phyloP scores from a whole-genome alignment of 106 monocot species.

The Platanthera guangdongensis region DNA sequence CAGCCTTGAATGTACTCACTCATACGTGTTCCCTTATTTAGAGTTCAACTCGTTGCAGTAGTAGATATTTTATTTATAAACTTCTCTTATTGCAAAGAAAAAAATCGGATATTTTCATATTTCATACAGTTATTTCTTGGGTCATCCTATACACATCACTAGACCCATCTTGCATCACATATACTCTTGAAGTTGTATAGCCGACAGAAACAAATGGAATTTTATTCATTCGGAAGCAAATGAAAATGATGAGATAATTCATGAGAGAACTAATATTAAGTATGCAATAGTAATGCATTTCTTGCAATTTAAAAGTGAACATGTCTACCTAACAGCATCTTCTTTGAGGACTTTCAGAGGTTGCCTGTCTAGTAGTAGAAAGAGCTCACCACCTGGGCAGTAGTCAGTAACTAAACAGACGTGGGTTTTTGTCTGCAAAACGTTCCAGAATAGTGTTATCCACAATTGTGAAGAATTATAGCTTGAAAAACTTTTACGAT shows the following conservation, averaged over 20 bases:
- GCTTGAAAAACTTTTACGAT: too few species aligned
- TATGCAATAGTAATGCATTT: not conserved
- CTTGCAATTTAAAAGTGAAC: slow-evolving; percentile 7
- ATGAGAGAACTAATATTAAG: not conserved
- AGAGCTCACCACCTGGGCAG: slow-evolving; percentile 91
- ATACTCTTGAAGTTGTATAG: not conserved
- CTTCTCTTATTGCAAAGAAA: too few species aligned
- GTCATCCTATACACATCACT: too few species aligned
- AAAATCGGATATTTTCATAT: too few species aligned
- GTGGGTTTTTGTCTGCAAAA: slow-evolving; percentile 91
- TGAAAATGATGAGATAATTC: slow-evolving; percentile 2
- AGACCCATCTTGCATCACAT: too few species aligned
- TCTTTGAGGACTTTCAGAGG: slow-evolving; percentile 83
- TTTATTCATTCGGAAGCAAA: not conserved
- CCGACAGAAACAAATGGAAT: not conserved
- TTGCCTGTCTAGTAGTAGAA: slow-evolving; percentile 78
- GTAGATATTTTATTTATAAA: too few species aligned
- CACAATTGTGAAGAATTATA: too few species aligned
- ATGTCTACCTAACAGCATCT: slow-evolving; percentile 84
- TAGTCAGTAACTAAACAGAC: slow-evolving; percentile 93
- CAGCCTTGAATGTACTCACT: too few species aligned
- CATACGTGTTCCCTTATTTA: too few species aligned
- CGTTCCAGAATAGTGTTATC: slow-evolving; percentile 2
- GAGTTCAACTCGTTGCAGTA: too few species aligned
- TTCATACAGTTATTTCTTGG: too few species aligned